A percentile compares a stretch with the other conserved stretches of the same genome.
Evolutionary conservation across 768 basidiomycete genomes (phyloP).

Genomic region (Panaeolus papilionaceus): DNA sequence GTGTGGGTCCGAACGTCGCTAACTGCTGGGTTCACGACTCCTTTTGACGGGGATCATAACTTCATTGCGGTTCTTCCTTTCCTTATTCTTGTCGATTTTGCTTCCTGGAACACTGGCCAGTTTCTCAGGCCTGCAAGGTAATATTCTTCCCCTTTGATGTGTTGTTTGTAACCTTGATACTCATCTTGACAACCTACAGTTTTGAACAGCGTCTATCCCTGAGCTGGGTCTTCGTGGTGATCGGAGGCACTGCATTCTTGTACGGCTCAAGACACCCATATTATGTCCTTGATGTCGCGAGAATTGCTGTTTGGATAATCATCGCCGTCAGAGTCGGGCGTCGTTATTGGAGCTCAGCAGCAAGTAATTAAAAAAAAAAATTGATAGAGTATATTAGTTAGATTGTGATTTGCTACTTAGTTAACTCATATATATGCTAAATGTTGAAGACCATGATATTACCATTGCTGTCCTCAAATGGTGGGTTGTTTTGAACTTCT

Average conservation of each 20-base stretch:
- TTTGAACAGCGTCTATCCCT: conserved; percentile 48
- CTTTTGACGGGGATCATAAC: conserved; percentile 84
- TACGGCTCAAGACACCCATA: conserved; percentile 73
- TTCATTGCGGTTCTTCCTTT: conserved; percentile 69
- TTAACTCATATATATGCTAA: background rate
- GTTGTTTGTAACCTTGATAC: conserved; percentile 16
- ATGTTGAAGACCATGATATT: background rate
- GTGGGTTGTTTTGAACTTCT: background rate
- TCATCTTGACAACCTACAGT: conserved; percentile 32
- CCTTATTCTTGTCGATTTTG: conserved; percentile 66
- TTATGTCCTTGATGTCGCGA: conserved; percentile 67
- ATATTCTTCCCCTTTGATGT: background rate
- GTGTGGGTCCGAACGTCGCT: conserved; percentile 91
- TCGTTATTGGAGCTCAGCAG: conserved; percentile 50
- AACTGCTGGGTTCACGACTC: conserved; percentile 78
- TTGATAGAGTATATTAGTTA: background rate
- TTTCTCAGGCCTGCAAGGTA: conserved; percentile 52
- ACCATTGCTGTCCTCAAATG: background rate
- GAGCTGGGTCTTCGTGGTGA: conserved; percentile 58
- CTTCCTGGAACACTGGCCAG: conserved; percentile 53
- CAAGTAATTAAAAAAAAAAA: conserved; percentile 31
- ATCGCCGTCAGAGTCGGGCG: conserved; percentile 54
- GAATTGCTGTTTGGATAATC: conserved; percentile 51
- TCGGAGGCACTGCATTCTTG: conserved; percentile 64
- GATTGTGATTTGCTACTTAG: background rate